A percentile compares a stretch with the other conserved stretches of the same genome.
Evolutionary conservation across 2,329 filamentous ascomycete species (phyloP).

Genomic region (Stachybotrys elegans): DNA sequence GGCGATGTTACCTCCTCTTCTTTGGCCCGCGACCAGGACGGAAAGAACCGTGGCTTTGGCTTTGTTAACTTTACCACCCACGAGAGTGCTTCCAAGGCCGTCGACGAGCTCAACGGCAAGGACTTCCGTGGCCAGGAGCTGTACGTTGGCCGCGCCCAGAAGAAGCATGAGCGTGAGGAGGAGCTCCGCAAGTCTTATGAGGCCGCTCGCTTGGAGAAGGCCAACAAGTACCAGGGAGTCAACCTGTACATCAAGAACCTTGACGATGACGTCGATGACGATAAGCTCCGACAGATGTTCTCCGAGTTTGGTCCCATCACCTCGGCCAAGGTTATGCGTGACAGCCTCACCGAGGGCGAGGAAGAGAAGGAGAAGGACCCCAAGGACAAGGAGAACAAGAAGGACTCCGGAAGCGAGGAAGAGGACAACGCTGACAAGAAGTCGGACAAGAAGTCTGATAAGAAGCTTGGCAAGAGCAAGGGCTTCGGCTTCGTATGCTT

Average conservation of each 20-base stretch:
- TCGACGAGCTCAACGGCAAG: conserved; percentile 86
- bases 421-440: conserved; percentile 49
- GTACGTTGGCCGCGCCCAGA: conserved; percentile 97
- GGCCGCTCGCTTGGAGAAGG: conserved; percentile 94
- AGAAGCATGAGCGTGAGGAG: conserved; percentile 99
- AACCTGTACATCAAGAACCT: conserved; percentile 99
- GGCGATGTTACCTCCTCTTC: conserved; percentile 95
- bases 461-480: conserved; percentile 94
- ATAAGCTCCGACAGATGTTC: conserved; percentile 95
- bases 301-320: conserved; percentile 89
- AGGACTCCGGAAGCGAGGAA: conserved; percentile 41
- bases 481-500: conserved; percentile 99
- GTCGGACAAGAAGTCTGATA: conserved; percentile 52
- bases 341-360: conserved; percentile 55
- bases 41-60: conserved; percentile 91
- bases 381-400: conserved; percentile 45
- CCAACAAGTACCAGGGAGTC: conserved; percentile 98
- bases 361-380: conserved; percentile 51
- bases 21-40: conserved; percentile 80
- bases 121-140: conserved; percentile 93
- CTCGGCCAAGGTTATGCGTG: conserved; percentile 98
- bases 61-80: conserved; percentile 96
- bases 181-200: conserved; percentile 99
- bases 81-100: conserved; percentile 77
- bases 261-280: conserved; percentile 93